phyloP scores from a whole-genome alignment of 2,329 filamentous ascomycete species.

The Fusarium sp. region DNA sequence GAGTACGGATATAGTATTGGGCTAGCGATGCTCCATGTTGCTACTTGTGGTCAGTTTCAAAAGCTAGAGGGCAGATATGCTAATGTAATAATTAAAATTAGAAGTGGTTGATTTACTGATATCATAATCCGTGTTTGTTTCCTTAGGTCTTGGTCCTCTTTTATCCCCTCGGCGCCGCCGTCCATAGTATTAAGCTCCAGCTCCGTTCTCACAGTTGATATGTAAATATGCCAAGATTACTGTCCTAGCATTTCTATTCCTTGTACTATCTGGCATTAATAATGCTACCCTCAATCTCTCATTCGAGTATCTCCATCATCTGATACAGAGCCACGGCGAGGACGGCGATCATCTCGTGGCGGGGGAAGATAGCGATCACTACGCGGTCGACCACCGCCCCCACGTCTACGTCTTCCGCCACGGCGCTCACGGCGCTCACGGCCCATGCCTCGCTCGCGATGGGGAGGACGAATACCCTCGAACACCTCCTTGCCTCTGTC shows the following conservation, averaged over 20 bases:
- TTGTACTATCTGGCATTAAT: not conserved
- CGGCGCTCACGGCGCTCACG: constrained; percentile 51
- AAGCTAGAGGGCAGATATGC: not conserved
- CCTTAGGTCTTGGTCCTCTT: constrained; percentile 5
- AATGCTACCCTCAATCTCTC: constrained; percentile 14
- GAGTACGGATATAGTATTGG: not conserved
- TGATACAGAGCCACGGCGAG: constrained; percentile 23
- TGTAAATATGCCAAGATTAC: not conserved
- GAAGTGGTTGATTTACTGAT: constrained; percentile 18
- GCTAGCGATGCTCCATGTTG: not conserved
- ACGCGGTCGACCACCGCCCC: constrained; percentile 46
- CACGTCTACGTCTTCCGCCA: constrained; percentile 51
- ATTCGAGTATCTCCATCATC: constrained; percentile 27
- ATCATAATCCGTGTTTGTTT: constrained; percentile 16
- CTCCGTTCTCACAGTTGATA: not conserved
- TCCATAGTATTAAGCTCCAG: not conserved
- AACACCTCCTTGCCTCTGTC: constrained; percentile 80
- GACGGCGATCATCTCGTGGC: constrained; percentile 25
- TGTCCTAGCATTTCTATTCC: not conserved
- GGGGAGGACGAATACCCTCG: constrained; percentile 71
- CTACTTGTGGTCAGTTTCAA: not conserved
- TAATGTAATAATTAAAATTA: not conserved
- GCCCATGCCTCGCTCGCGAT: constrained; percentile 58
- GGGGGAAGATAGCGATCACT: constrained; percentile 53
- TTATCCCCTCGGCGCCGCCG: constrained; percentile 10